Evolutionary conservation across 2,329 filamentous ascomycete species (phyloP), one percentile per base, ranked within the genome.

Genomic region (Reticulascus tulasneorum): DNA sequence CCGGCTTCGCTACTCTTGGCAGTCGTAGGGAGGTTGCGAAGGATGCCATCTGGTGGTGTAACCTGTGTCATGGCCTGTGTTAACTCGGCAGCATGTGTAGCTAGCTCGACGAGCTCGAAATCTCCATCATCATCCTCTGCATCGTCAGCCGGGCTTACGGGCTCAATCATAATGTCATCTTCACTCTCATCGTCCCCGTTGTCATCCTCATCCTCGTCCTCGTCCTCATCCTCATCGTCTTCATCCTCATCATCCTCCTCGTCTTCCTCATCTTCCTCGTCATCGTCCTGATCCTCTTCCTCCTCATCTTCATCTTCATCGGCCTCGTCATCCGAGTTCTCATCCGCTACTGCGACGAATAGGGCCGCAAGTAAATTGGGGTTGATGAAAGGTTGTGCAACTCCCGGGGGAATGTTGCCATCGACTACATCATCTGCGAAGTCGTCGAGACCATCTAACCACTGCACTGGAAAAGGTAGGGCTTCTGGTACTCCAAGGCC

Each of bases 271-370:
- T 37, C 28, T 7, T 39, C 40, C n/a, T 19, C 41, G 26, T 31
- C 44, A 16, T 45, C 45, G 24, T 47, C 49, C 8, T 47, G 48
- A 9, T 45, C 50, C 7, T 42, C 37, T 8, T 44, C 51, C 9
- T 45, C 42, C 12, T 42, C 32, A 13, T 35, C 37, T 6, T 39
- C 33, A 8, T 40, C 43, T 9, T 44, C 47, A 29, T 24, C 30
- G 2, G 41, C 42, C 13, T 48, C 48, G 9, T 45, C 41, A 19
- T 33, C 37, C 7, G 33, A 31, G 17, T 12, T 33, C 13, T n/a
- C n/a, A n/a, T n/a, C n/a, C n/a, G n/a, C n/a, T n/a, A n/a, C n/a
- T n/a, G n/a, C n/a, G n/a, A n/a, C n/a, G n/a, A n/a, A n/a, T n/a
- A n/a, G n/a, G n/a, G n/a, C n/a, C n/a, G n/a, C n/a, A n/a, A n/a